Base-by-base conservation (phyloP, 768 basidiomycete species). In the Gloeostereum incarnatum region DNA sequence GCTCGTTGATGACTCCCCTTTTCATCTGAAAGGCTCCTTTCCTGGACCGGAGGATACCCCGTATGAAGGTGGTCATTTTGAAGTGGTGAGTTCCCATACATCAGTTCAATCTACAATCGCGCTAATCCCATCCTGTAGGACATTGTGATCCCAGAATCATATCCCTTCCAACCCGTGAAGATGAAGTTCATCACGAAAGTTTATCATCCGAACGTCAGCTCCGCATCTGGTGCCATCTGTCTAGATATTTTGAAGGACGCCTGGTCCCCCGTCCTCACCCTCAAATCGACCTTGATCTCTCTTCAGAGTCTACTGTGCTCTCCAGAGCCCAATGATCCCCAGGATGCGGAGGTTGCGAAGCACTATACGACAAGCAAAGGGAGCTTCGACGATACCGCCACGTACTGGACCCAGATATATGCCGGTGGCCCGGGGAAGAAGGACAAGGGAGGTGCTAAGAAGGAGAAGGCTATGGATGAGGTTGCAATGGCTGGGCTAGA, bases 111-210 rank as follows among this genome's bases (percentile, higher is more conserved):
- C 31, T 31, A 11, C 25, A 16, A 16, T 39, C 19, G 16, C 26
- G 14, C 9, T 29, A 29, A 29, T 14, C 9, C 9, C 9, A n/a
- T 24, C 17, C 26, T 23, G 19, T 50, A 90, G 88, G 92, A 97
- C 54, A 97, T 97, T 47, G 69, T 82, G 14, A 89, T 97, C 49
- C 92, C 92, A 6, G 88, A 91, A 31, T 77, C 87, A 35, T 90
- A 90, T 54, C 88, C 86, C 13, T 89, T 91, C 58, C 85, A 91
- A 54, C 91, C 94, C 0, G 83, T 93, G 38, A 96, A 97, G 71
- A 96, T 97, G 90, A 93, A 92, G 57, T 97, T 98, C 62, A 79
- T 94, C 44, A 98, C 93, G 25, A 91, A 91, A 58, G 84, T 94
- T 20, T 96, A 91, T 56, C 91, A 98, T 56, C 93, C 93, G 3